Evolutionary conservation across 1,139 yeast species (phyloP).

Genomic region (Lizanozyma gosingica): DNA sequence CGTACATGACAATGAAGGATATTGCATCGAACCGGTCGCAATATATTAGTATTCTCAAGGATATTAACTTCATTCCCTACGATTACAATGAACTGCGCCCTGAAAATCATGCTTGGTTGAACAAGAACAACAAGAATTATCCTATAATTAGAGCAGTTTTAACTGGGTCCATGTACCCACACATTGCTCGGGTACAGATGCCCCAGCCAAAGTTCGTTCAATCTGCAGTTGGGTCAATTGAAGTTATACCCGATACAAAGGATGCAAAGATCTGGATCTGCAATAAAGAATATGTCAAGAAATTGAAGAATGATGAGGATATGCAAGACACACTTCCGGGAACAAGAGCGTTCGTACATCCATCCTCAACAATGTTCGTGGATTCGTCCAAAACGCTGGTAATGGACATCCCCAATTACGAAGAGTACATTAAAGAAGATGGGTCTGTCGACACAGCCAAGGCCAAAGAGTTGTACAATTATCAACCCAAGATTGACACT

Average conservation of each 20-base stretch:
- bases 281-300: conserved; percentile 36
- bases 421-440: conserved; percentile 26
- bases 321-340: conserved; percentile 34
- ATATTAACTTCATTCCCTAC: conserved; percentile 65
- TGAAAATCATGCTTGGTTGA: conserved; percentile 16
- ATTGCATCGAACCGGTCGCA: conserved; percentile 65
- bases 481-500: conserved; percentile 3
- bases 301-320: conserved; percentile 9
- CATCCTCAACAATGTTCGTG: conserved; percentile 47
- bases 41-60: conserved; percentile 57
- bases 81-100: conserved; percentile 21
- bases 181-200: conserved; percentile 66
- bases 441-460: conserved; percentile 25
- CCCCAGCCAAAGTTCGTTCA: conserved; percentile 74
- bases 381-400: conserved; percentile 5
- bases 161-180: conserved; percentile 78
- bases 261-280: conserved; percentile 66
- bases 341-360: conserved; percentile 70
- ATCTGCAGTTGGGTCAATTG: conserved; percentile 71
- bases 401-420: conserved; percentile 5
- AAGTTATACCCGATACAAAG: conserved; percentile 74
- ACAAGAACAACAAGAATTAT: conserved; percentile 42
- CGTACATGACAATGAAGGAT: conserved; percentile 60
- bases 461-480: conserved; percentile 13
- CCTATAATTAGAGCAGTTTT: conserved; percentile 56